Base-by-base conservation (phyloP, 2,329 filamentous ascomycete genomes). In the Aplosporella prunicola region DNA sequence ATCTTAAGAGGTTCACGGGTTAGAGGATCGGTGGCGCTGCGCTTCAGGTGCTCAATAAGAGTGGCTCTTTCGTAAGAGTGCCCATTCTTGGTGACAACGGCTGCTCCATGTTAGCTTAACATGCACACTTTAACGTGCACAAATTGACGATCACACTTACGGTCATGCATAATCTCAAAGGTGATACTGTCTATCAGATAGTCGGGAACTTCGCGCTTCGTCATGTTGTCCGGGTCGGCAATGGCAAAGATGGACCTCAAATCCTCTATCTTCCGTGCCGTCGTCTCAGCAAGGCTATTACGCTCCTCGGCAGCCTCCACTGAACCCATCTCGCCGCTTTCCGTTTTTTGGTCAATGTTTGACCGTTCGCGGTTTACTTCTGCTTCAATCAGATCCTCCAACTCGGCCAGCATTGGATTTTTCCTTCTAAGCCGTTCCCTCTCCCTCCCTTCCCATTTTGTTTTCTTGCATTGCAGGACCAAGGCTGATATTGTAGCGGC, bases 31-130 rank as follows among this genome's bases (percentile, higher is more conserved):
- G 75, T 82, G 1, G 71, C 70, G 22, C 76, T 76, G 15, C 82
- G 71, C 50, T 82, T 80, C 17, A 98, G 68, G 55, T 95, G 87
- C 59, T 93, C 86, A 52, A 87, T 69, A 43, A 98, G 81, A 11
- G 83, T 83, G 0, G 83, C 72, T 27, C 89, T 75, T 57, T 96
- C 91, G 56, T 94, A 98, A 2, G 82, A 91, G 46, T 88, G 83
- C 9, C 91, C 91, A 1, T 82, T 88, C 51, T 82, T 87, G 1
- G 84, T 89, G 2, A 69, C 62, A 1, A 70, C 79, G 67, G 59
- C 48, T 43, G 49, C 46, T 53, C 50, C 48, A 56, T 57, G 53
- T 40, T 16, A 5, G 7, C 13, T 40, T 25, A 35, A 32, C 38
- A 35, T 6, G 9, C 51, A 40, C 24, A 17, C 9, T n/a, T 14